Evolutionary conservation across 495 filamentous ascomycete species (phyloP).

Genomic region (Penicillium longicatenatum): DNA sequence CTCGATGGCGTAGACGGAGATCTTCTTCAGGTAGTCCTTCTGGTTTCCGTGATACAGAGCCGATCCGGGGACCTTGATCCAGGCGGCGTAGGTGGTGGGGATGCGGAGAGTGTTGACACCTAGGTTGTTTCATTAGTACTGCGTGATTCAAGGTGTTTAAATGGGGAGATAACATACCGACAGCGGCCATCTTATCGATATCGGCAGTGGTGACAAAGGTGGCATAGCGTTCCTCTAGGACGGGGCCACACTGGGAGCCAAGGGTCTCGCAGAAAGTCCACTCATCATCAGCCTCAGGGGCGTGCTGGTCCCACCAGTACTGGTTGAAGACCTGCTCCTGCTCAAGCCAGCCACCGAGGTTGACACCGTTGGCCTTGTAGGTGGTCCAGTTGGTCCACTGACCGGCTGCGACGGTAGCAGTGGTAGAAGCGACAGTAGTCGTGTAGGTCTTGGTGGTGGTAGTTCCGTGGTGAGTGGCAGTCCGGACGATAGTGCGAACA

Average conservation of each 20-base stretch:
- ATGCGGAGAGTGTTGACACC: slow-evolving; percentile 13
- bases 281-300: slow-evolving; percentile 13
- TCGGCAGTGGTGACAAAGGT: slow-evolving; percentile 28
- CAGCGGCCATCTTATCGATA: slow-evolving; percentile 29
- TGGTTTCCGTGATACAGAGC: slow-evolving; percentile 32
- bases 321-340: slow-evolving; percentile 13
- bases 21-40: slow-evolving; percentile 22
- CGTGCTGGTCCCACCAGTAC: slow-evolving; percentile 13
- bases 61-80: slow-evolving; percentile 31
- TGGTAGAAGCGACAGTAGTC: slow-evolving; percentile 4
- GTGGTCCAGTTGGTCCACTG: slow-evolving; percentile 17
- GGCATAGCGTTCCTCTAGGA: slow-evolving; percentile 31
- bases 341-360: slow-evolving; percentile 20
- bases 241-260: slow-evolving; percentile 19
- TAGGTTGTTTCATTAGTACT: not conserved
- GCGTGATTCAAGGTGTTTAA: not conserved
- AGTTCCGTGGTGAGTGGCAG: slow-evolving; percentile 4
- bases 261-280: slow-evolving; percentile 28
- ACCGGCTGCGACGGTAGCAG: slow-evolving; percentile 8
- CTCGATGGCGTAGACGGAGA: slow-evolving; percentile 29
- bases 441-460: slow-evolving; percentile 9
- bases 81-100: slow-evolving; percentile 18
- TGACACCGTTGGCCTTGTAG: slow-evolving; percentile 19
- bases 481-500: slow-evolving; percentile 11
- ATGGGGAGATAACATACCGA: not conserved